Conservation (phyloP, 176 grass and related monocot genomes). For the Typha latifolia region DNA sequence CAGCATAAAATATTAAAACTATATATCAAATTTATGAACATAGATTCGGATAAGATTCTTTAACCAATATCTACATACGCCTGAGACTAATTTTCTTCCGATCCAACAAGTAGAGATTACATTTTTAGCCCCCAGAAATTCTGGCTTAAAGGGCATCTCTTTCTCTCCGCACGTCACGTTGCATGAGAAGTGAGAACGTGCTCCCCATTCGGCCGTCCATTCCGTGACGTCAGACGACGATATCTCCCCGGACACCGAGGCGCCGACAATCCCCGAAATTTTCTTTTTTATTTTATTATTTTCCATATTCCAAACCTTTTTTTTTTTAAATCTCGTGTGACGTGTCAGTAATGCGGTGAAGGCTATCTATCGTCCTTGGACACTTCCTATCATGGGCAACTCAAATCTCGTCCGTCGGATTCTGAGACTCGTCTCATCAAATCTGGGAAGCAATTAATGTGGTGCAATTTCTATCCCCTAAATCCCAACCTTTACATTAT, state of each 20-base stretch:
- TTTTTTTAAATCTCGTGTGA: background rate
- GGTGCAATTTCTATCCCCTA: no score
- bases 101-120: background rate
- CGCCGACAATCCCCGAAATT: background rate
- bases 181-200: slow-evolving; percentile 5
- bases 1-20: no score
- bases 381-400: no score
- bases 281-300: background rate
- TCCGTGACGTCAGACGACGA: background rate
- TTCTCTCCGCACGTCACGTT: background rate
- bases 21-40: no score
- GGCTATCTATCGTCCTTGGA: no score
- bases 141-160: background rate
- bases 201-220: background rate
- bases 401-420: no score
- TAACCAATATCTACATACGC: no score
- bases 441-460: no score
- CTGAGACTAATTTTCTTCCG: background rate
- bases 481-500: no score
- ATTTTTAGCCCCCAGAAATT: background rate
- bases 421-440: no score
- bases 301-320: background rate
- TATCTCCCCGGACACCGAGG: background rate
- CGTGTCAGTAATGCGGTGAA: background rate
- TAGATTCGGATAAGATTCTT: no score